Conservation (phyloP, 768 basidiomycete species). For the Roridomyces roridus region DNA sequence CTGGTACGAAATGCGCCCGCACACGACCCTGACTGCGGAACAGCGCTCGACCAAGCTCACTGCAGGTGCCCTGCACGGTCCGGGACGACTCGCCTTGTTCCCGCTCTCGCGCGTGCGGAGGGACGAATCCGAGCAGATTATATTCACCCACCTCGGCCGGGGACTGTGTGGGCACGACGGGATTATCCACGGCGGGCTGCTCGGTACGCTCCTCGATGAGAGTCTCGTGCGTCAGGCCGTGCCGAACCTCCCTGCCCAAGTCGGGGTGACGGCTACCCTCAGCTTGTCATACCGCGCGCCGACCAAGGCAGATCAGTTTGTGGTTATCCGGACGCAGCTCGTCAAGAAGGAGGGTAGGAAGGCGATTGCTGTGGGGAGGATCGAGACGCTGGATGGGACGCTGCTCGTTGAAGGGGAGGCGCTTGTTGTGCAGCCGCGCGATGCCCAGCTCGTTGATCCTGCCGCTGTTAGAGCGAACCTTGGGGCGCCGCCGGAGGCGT, state of each 20-base stretch:
- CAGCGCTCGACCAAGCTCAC: conserved; percentile 82
- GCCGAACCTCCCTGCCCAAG: conserved; percentile 8
- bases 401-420: conserved; percentile 10
- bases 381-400: conserved; percentile 5
- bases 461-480: too few species aligned
- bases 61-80: conserved; percentile 84
- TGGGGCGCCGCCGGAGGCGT: too few species aligned
- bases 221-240: conserved; percentile 57
- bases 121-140: conserved; percentile 76
- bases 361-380: background rate
- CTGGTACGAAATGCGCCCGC: conserved; percentile 84
- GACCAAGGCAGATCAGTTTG: conserved; percentile 13
- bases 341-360: conserved; percentile 3
- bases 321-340: conserved; percentile 2
- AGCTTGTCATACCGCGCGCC: conserved; percentile 5
- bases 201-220: conserved; percentile 92
- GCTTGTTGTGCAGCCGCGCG: conserved; percentile 7
- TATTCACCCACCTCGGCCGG: conserved; percentile 81
- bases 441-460: conserved; percentile 2
- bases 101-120: conserved; percentile 76
- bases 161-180: conserved; percentile 93
- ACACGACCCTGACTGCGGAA: conserved; percentile 72
- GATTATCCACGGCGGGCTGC: conserved; percentile 89
- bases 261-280: conserved; percentile 12
- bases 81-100: conserved; percentile 80